Percentiles rank a stretch among this genome's conserved stretches.
Evolutionary conservation across 805 yeast genomes (phyloP).

Genomic region (Starmerella floris): DNA sequence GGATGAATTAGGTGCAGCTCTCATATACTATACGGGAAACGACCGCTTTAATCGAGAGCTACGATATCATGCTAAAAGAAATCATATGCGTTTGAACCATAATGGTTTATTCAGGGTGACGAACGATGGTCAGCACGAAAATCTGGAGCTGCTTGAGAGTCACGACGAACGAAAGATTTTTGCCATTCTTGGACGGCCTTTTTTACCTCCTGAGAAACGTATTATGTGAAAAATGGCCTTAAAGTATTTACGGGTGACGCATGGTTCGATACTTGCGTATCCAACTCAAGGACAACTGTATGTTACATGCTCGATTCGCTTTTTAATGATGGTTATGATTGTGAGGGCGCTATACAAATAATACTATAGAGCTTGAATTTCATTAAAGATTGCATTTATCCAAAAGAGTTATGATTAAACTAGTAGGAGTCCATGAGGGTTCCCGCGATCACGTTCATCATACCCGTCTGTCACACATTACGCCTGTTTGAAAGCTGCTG

Average conservation of each 20-base stretch:
- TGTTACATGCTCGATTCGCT: too few species aligned
- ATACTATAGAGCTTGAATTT: too few species aligned
- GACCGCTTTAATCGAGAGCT: slow-evolving; percentile 38
- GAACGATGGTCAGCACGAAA: slow-evolving; percentile 1
- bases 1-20: slow-evolving; percentile 35
- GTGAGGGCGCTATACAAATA: too few species aligned
- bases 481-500: too few species aligned
- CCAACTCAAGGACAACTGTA: too few species aligned
- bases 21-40: slow-evolving; percentile 44
- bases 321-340: too few species aligned
- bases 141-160: slow-evolving; percentile 31
- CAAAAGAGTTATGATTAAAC: too few species aligned
- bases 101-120: slow-evolving; percentile 32
- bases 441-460: not conserved
- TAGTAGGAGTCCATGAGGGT: too few species aligned
- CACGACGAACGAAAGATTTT: slow-evolving; percentile 36
- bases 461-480: not conserved
- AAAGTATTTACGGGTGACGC: too few species aligned
- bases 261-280: too few species aligned
- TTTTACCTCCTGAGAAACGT: slow-evolving; percentile 27
- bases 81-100: slow-evolving; percentile 32
- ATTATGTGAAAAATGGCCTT: not conserved
- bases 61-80: slow-evolving; percentile 33
- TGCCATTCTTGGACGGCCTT: slow-evolving; percentile 32
- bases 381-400: too few species aligned